Evolutionary conservation across 2,329 filamentous ascomycete species (phyloP), one percentile per base, ranked within the genome.

Genomic region (Juglanconis oblonga): DNA sequence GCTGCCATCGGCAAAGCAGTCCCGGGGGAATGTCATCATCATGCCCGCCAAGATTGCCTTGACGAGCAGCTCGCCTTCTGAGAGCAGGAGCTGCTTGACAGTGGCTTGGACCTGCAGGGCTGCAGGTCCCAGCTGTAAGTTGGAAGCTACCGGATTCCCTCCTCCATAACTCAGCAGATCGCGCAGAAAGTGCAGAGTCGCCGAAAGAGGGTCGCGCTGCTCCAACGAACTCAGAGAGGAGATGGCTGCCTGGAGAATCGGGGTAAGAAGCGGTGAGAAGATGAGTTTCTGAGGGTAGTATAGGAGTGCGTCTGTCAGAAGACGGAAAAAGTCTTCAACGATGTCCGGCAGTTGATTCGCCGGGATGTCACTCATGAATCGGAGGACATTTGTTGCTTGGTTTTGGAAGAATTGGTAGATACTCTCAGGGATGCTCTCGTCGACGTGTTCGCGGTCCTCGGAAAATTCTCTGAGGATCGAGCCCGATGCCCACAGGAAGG

Each of bases 21-120:
- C 95, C 48, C 91, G 86, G 0, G 95, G 96, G 77, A 99, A 99
- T 0, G 90, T 96, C 73, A 97, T 97, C 94, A 99, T 98, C 93
- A 99, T 96, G 62, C 95, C 95, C 1, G 93, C 95, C 78, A 99
- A 82, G 60, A 96, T 88, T 64, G 93, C 90, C 75, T 97, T 94
- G 7, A 95, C 88, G 33, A 99, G 80, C 58, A 86, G 78, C 69
- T 92, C 88, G 42, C 95, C 92, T 64, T 92, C 87, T 1, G 81
- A 77, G 2, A 81, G 65, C 31, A 96, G 77, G 55, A 97, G 82
- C 62, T 85, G 82, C 73, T 89, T 90, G 61, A 98, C 89, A 7
- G 88, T 83, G 38, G 81, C 80, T 66, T 87, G 88, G 31, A 97
- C 83, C 66, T 93, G 87, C 3, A 85, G 79, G 0, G 89, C 84